Conservation (phyloP, 257 asterid genomes). For the Cynanchum wilfordii region DNA sequence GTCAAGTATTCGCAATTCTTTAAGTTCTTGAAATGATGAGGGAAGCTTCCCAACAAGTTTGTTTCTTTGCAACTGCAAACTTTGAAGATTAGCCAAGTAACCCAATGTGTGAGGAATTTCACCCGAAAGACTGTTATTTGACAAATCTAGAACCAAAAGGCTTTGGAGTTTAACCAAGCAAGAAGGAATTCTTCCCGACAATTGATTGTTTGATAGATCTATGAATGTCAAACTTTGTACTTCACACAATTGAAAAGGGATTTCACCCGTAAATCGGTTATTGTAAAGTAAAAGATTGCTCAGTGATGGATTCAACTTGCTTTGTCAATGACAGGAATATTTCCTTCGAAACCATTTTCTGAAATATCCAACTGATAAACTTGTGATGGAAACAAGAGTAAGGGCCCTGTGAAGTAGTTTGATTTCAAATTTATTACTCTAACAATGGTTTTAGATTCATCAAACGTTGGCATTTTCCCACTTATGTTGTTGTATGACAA, state of each 20-base stretch:
- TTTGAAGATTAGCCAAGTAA: constrained; percentile 3
- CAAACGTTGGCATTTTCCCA: constrained; percentile 19
- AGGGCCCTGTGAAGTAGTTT: constrained; percentile 18
- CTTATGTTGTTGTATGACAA: constrained; percentile 16
- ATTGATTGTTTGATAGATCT: constrained; percentile 15
- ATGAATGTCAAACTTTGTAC: not conserved
- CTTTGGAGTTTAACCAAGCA: constrained; percentile 15
- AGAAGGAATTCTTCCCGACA: constrained; percentile 23
- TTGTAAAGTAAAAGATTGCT: constrained; percentile 14
- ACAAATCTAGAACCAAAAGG: constrained; percentile 14
- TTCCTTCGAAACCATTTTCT: constrained; percentile 4
- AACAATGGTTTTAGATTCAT: not conserved
- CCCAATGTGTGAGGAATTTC: constrained; percentile 26
- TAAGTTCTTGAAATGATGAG: constrained; percentile 11
- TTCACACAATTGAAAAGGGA: constrained; percentile 12
- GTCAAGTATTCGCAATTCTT: constrained; percentile 19
- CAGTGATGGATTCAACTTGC: not conserved
- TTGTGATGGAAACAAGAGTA: constrained; percentile 1
- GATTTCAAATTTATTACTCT: constrained; percentile 13
- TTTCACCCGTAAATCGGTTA: constrained; percentile 12
- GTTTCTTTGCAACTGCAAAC: constrained; percentile 29
- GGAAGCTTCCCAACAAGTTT: constrained; percentile 25
- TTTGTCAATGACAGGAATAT: not conserved
- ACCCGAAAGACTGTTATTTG: constrained; percentile 20
- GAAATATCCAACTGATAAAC: constrained; percentile 14